Base-by-base conservation (phyloP, 2,329 filamentous ascomycete species). In the Colletotrichum destructivum region DNA sequence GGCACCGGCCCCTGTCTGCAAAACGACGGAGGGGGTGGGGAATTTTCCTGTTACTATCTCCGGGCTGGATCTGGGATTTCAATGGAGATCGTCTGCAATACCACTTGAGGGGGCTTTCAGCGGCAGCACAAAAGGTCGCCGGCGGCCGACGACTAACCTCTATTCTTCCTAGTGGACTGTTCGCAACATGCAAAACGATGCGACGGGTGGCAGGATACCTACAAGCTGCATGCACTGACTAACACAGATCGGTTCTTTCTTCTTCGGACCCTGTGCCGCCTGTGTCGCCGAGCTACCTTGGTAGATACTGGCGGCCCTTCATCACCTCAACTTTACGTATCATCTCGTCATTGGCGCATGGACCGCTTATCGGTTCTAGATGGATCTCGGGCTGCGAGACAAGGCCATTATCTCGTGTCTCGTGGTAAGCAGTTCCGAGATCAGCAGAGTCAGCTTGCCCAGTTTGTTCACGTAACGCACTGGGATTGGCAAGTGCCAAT, bases 1-100 rank as follows among this genome's bases (percentile, higher is more conserved):
- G 69, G 57, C 54, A 64, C 65, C 65, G 59, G 46, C 57, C 65
- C 69, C 60, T 64, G 65, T 42, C 40, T 64, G 69, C 60, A 71
- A 42, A 54, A 26, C 7, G 26, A 44, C 60, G 40, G 59, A 21
- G 59, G 38, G 23, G 47, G 38, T 69, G 69, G 69, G 42, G 26
- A 21, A 3, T 16, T 15, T 35, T 35, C 51, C 64, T 51, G 64
- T 62, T 62, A 18, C 65, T 64, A 63, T 71, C 65, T 60, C 69
- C 31, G 54, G 59, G 65, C 47, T 54, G 52, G 21, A 60, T 60
- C 69, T 64, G 40, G 60, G 52, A 63, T 62, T 71, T 23, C n/a
- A 18, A 60, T 35, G 56, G 35, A 26, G 31, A 67, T 67, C 63
- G n/a, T 67, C n/a, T 61, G 55, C 62, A 56, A 67, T 47, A 40